Evolutionary conservation across 768 basidiomycete genomes (phyloP), one percentile per base, ranked within the genome.

Genomic region (Termitomyces titanicus): DNA sequence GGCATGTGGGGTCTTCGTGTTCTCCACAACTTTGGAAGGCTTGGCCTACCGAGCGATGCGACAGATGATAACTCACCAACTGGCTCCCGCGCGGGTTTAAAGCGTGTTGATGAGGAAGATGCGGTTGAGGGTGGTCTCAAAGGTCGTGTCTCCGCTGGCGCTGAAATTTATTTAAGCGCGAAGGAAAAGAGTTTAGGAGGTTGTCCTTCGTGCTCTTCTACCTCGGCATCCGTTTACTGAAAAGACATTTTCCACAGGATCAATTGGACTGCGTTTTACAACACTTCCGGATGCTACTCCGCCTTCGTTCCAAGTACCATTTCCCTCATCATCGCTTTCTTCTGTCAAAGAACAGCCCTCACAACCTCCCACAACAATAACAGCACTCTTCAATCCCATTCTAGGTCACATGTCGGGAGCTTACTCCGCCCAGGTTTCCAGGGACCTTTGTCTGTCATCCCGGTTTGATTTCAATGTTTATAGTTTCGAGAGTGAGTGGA

Each of bases 381-480:
- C 95, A 3, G 91, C 94, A 5, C 79, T 96, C 25, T 93, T 95
- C 70, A 98, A 97, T 68, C 96, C 96, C 0, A 93, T 98, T 82
- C 83, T 98, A 55, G 96, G 96, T 0, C 94, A 98, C 66, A 78
- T 98, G 45, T 92, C 92, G 2, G 80, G 89, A 7, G 93, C 95
- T 35, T 98, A 98, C 67, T 88, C 93, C 0, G 92, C 95, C 2
- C 89, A 87, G 50, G 86, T 92, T 9, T 90, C 91, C 5, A 81
- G 81, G 12, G 91, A 96, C 67, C 82, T 98, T 39, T 85, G 92
- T 0, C 68, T 98, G 18, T 91, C 91, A 47, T 89, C 92, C 0
- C 84, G 92, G 20, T 98, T 95, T 66, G 94, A 98, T 67, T 94
- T 98, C 73, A 98, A 98, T 65, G 83, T 95, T 25, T 97, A 98